Base-by-base conservation (phyloP, 352 stramenopile genomes). In the Globisporangium parvum region DNA sequence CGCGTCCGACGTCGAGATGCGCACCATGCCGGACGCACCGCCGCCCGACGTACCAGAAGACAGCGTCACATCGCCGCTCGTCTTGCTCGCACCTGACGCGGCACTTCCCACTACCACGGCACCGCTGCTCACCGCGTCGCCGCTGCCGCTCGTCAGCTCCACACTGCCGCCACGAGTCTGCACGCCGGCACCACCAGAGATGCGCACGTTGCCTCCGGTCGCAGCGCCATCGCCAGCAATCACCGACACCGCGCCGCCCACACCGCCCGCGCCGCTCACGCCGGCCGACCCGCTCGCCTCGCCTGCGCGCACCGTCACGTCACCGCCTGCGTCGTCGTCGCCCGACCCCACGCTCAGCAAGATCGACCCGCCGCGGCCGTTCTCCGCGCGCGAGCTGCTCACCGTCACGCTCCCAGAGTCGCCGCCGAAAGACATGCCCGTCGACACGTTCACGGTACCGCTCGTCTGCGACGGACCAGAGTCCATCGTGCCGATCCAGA, bases 1-100 rank as follows among this genome's bases (percentile, higher is more conserved):
- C 33, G 52, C 52, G 15, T 60, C 47, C 17, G 59, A 65, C 26
- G 52, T 65, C 52, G 44, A 18, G n/a, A 65, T 46, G 20, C 24
- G 60, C 45, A 65, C 47, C 31, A 35, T 35, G 31, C 31, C 31
- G 31, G 31, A 35, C 31, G 31, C 31, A 35, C 31, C 31, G 41
- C 53, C 47, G 20, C 59, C 59, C 5, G 59, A 65, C 15, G 52
- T 21, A 17, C 52, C 52, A 15, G 52, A 33, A 12, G 21, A 23
- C 17, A 58, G 28, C 14, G 21, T 33, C 26, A 51, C 26, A 0
- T 8, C 10, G 26, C 53, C 53, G 21, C 31, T 45, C 21, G 41
- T 42, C 14, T 21, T 15, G n/a, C 9, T 33, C 20, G 39, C 41
- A 51, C 23, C 28, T 6, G 47, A 51, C 28, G 23, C 47, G 11